Conservation (phyloP, 257 asterid species). For the Fraxinus excelsior region DNA sequence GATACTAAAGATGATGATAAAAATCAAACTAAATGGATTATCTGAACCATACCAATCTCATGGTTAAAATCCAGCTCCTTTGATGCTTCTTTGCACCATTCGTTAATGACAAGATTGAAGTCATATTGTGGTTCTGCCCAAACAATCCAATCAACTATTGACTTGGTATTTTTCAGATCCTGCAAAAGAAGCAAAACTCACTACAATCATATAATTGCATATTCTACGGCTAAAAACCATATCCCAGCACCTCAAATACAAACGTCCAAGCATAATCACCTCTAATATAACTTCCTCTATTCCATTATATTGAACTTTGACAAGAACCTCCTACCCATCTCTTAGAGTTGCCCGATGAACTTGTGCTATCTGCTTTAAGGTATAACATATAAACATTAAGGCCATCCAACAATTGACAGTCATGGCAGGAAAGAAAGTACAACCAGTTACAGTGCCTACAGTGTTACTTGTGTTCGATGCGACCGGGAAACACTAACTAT, state of each 20-base stretch:
- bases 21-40: slow-evolving; percentile 17
- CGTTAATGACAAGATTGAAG: slow-evolving; percentile 95
- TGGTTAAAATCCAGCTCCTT: slow-evolving; percentile 87
- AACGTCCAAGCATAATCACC: slow-evolving; percentile 40
- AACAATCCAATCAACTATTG: slow-evolving; percentile 95
- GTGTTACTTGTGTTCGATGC: background rate
- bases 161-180: slow-evolving; percentile 95
- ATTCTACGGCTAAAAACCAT: slow-evolving; percentile 14
- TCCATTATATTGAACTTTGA: slow-evolving; percentile 95
- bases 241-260: slow-evolving; percentile 21
- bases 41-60: slow-evolving; percentile 76
- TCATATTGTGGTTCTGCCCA: slow-evolving; percentile 99
- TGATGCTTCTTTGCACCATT: slow-evolving; percentile 99
- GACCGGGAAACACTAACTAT: background rate
- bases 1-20: slow-evolving; percentile 18
- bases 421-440: background rate
- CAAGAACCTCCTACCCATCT: slow-evolving; percentile 83
- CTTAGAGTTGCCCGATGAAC: slow-evolving; percentile 92
- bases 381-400: slow-evolving; percentile 8
- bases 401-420: slow-evolving; percentile 18
- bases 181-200: slow-evolving; percentile 34
- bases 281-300: slow-evolving; percentile 83
- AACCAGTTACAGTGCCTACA: background rate
- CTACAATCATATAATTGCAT: slow-evolving; percentile 17
- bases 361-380: slow-evolving; percentile 83